These are phyloP conservation scores for Coleophoma eucalyptorum DNA, from an alignment of 2,329 filamentous ascomycete genomes.

Conservation along the genomic window DNA sequence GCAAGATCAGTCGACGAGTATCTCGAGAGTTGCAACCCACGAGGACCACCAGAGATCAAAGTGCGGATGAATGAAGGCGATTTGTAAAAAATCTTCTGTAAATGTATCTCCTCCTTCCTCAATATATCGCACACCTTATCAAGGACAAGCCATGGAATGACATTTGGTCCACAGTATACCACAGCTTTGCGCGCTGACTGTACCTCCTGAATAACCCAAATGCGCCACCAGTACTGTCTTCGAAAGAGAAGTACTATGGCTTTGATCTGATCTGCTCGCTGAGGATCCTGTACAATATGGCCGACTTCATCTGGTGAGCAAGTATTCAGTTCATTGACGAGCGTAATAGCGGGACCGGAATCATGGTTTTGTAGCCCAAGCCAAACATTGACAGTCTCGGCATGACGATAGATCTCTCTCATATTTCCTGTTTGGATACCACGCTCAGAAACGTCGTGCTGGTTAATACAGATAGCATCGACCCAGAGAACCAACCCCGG, in stretches of 20 bases:
- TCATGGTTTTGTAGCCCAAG: constrained; percentile 10
- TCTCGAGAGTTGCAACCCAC: constrained; percentile 17
- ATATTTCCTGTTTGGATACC: constrained; percentile 17
- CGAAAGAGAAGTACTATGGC: constrained; percentile 32
- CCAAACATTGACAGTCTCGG: constrained; percentile 17
- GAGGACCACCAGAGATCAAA: constrained; percentile 16
- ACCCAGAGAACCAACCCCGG: constrained; percentile 16
- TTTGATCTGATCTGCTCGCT: constrained; percentile 16
- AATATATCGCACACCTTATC: constrained; percentile 17
- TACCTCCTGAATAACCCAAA: constrained; percentile 41
- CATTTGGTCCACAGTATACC: constrained; percentile 33
- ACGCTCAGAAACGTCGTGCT: constrained; percentile 15
- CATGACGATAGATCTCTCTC: constrained; percentile 19
- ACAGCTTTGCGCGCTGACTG: constrained; percentile 28
- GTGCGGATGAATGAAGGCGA: constrained; percentile 13
- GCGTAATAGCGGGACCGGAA: constrained; percentile 9
- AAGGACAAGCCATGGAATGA: constrained; percentile 32
- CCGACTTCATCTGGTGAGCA: constrained; percentile 5
- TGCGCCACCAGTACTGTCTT: constrained; percentile 34
- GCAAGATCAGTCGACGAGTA: constrained; percentile 8
- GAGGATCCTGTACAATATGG: constrained; percentile 8
- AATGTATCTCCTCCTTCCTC: constrained; percentile 6
- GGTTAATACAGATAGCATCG: constrained; percentile 22
- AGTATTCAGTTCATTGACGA: constrained; percentile 13
- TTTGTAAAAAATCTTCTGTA: constrained; percentile 13